A percentile compares a stretch with the other conserved stretches of the same genome.
Evolutionary conservation across 306 rosid species (phyloP).

Genomic region (Castanospermum australe): DNA sequence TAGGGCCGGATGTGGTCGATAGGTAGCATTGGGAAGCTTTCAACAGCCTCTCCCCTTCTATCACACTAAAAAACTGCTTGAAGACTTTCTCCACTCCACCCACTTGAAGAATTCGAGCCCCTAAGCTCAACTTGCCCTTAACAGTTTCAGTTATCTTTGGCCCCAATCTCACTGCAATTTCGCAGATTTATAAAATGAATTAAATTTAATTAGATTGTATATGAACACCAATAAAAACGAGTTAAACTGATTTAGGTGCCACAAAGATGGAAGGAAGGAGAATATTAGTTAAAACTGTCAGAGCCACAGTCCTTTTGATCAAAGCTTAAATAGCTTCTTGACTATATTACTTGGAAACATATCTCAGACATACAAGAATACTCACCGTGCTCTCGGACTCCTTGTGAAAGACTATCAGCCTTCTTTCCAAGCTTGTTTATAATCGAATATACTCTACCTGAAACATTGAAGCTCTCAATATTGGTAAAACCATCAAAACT

Average conservation of each 20-base stretch:
- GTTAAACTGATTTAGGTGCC: neutral
- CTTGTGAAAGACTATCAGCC: neutral
- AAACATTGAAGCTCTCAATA: neutral
- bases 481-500: neutral
- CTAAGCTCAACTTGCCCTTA: conserved; percentile 61
- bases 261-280: neutral
- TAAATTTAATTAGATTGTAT: conserved; percentile 8
- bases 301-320: neutral
- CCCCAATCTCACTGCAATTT: conserved; percentile 42
- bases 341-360: neutral
- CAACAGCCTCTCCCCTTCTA: conserved; percentile 55
- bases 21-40: conserved; percentile 61
- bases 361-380: neutral
- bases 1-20: conserved; percentile 78
- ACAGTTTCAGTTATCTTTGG: conserved; percentile 61
- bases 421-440: conserved; percentile 4
- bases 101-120: conserved; percentile 52
- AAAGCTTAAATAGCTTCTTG: neutral
- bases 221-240: neutral
- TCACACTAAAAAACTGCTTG: conserved; percentile 42
- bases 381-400: conserved; percentile 17
- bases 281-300: neutral
- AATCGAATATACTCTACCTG: neutral
- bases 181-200: neutral
- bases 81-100: conserved; percentile 63